Evolutionary conservation across 805 yeast genomes (phyloP), one percentile per base, ranked within the genome.

Genomic region (Candida piceae): DNA sequence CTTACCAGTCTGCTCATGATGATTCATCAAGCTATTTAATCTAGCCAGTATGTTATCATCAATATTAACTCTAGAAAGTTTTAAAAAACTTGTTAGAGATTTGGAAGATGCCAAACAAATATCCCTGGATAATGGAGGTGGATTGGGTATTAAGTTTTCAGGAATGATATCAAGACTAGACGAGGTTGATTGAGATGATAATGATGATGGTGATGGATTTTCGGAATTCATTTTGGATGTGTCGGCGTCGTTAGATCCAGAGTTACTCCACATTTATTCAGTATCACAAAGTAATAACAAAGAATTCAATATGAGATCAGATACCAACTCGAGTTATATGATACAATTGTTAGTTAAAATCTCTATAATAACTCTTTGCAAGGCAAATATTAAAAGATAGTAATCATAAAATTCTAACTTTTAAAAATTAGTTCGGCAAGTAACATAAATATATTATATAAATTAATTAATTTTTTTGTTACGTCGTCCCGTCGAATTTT

Each of bases 11-110:
- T 44, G 23, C 21, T 56, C 62, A 31, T 53, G 58, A 29, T 56
- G 62, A 32, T 50, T 62, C 11, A 59, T 41, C 7, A 63, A 41
- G 8, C 67, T 65, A 34, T 74, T 72, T 19, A 75, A 42, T 27
- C 66, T 53, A 27, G 69, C 67, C 25, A 54, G 62, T 0, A 75
- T 48, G 4, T 65, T 67, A 48, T 75, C 80, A 44, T 76, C 81
- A 9, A 64, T 49, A 5, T 57, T 44, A 24, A 43, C 42, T 41
- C 74, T 49, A 3, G 72, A 65, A 1, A 60, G 40, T 16, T 54
- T 48, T 16, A 69, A 42, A 38, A 69, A 69, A 4, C 59, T 46
- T 21, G 65, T 42, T 5, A 69, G 46, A 0, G 68, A 63, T 32
- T 55, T 56, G 5, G 60, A 36, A 28, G 53, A 59, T 1, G 55